Evolutionary conservation across 768 basidiomycete genomes (phyloP).

Genomic region (Hypholoma fasciculare): DNA sequence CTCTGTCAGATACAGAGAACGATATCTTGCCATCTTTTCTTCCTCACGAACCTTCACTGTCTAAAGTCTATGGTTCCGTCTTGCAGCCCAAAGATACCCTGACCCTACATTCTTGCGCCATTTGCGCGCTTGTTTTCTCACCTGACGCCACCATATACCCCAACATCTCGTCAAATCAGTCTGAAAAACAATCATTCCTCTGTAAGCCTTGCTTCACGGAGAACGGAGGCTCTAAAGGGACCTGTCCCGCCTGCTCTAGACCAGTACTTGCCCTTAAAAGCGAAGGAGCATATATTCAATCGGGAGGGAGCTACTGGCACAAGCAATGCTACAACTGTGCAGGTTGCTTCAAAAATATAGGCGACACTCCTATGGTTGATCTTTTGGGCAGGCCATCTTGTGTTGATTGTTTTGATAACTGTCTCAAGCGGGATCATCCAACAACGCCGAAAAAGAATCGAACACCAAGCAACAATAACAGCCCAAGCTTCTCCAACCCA

Average conservation of each 20-base stretch:
- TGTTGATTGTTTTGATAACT: slow-evolving; percentile 77
- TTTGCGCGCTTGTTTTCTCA: slow-evolving; percentile 64
- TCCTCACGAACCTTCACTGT: slow-evolving; percentile 55
- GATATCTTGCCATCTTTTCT: slow-evolving; percentile 62
- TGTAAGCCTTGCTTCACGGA: slow-evolving; percentile 72
- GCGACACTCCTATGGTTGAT: slow-evolving; percentile 78
- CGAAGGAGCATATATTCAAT: slow-evolving; percentile 79
- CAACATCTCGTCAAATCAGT: slow-evolving; percentile 47
- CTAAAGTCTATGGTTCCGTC: slow-evolving; percentile 85
- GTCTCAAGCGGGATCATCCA: slow-evolving; percentile 51
- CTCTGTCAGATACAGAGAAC: slow-evolving; percentile 52
- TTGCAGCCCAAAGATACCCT: slow-evolving; percentile 77
- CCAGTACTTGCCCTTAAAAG: slow-evolving; percentile 74
- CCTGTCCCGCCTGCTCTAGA: slow-evolving; percentile 64
- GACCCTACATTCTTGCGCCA: slow-evolving; percentile 64
- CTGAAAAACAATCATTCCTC: slow-evolving; percentile 54
- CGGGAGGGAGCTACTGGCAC: slow-evolving; percentile 74
- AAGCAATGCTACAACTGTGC: slow-evolving; percentile 78
- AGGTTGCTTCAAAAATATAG: slow-evolving; percentile 72
- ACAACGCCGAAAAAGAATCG: slow-evolving; percentile 44
- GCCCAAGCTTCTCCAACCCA: slow-evolving; percentile 37
- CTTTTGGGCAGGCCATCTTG: slow-evolving; percentile 81
- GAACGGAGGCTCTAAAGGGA: slow-evolving; percentile 78
- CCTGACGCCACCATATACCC: slow-evolving; percentile 89
- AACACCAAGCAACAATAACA: slow-evolving; percentile 25